Evolutionary conservation across 139 green algal genomes (phyloP).

Genomic region (Picochlorum sp.): DNA sequence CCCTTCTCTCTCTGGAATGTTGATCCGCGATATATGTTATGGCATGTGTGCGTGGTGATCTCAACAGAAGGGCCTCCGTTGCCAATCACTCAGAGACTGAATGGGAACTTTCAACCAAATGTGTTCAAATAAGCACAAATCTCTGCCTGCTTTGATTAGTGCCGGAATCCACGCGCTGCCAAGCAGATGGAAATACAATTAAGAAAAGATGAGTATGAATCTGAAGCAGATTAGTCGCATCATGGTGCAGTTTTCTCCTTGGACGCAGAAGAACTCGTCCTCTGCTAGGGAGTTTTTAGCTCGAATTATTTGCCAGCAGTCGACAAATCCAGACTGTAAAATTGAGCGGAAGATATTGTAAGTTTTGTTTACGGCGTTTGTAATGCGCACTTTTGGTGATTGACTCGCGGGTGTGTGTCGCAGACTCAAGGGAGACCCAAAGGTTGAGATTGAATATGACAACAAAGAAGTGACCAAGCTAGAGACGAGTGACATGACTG

Average conservation of each 20-base stretch:
- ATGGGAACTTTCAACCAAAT: too few species aligned
- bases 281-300: slow-evolving; percentile 32
- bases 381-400: neutral
- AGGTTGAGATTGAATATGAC: slow-evolving; percentile 27
- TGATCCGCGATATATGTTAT: too few species aligned
- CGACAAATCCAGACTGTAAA: slow-evolving; percentile 26
- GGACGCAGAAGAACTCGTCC: slow-evolving; percentile 5
- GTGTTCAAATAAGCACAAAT: too few species aligned
- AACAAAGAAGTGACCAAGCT: slow-evolving; percentile 27
- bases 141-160: too few species aligned
- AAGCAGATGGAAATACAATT: neutral
- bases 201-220: slow-evolving; percentile 19
- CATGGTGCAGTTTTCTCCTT: slow-evolving; percentile 31
- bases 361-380: neutral
- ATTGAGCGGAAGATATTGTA: slow-evolving; percentile 18
- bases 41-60: too few species aligned
- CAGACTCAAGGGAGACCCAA: slow-evolving; percentile 24
- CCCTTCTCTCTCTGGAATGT: too few species aligned
- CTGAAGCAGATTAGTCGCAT: slow-evolving; percentile 27
- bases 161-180: neutral
- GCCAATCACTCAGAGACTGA: too few species aligned
- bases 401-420: neutral
- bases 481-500: slow-evolving; percentile 16
- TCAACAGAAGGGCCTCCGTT: too few species aligned
- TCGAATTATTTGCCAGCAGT: slow-evolving; percentile 1